Evolutionary conservation across 768 basidiomycete species (phyloP), one percentile per base, ranked within the genome.

Genomic region (Russula compacta): DNA sequence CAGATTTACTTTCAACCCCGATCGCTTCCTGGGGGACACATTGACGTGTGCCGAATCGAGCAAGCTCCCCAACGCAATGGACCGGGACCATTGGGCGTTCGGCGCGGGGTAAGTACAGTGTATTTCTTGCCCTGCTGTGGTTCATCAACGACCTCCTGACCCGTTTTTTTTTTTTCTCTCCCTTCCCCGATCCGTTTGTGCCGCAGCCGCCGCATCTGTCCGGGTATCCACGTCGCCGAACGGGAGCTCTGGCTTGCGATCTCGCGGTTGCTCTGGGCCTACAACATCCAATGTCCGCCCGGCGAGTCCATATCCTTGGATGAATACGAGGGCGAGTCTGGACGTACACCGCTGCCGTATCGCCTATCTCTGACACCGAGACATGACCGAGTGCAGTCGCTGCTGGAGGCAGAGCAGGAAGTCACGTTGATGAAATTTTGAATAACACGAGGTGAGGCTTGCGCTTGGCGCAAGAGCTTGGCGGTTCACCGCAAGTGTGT

Each of bases 1-100:
- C 51, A 71, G 69, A 4, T 69, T 64, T 54, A 55, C 64, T 0
- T 72, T 72, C 66, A 71, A 78, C 70, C 79, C 79, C 24, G 76
- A 81, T 15, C 73, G 79, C 2, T 81, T 75, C 66, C 61, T 79
- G 43, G 68, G 71, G 19, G 78, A 81, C 60, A 60, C 64, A 0
- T 71, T 71, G 6, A 68, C 71, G 21, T 74, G 73, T n/a, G 74
- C 75, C 4, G 78, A 79, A 56, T 79, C 78, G 6, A 76, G 77
- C 15, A 77, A 78, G 43, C 53, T 53, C 24, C 17, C 53, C 24
- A 53, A 53, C 4, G 39, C 53, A n/a, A 52, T 52, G 50, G 71
- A 81, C 56, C 74, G 79, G 40, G 79, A 81, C 60, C 78, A 81
- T 59, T 81, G 79, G 79, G 73, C 74, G 68, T 81, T 79, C 54